Evolutionary conservation across 108 stramenopile genomes (phyloP).

Genomic region (Skeletonema grethae): DNA sequence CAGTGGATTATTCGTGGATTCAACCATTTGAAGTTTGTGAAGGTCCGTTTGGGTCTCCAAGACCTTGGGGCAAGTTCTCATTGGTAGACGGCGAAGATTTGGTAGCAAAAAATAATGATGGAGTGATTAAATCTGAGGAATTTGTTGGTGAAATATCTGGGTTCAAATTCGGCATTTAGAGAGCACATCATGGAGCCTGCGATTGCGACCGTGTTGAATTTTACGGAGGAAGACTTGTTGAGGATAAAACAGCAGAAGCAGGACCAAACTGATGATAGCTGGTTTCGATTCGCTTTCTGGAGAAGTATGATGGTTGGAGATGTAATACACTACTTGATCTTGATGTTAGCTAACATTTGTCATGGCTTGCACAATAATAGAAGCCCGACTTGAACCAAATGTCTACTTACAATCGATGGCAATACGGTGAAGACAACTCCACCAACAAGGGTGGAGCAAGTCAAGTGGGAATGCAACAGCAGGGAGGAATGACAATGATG

Average conservation of each 20-base stretch:
- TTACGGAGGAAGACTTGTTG: slow-evolving; percentile 68
- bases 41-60: slow-evolving; percentile 50
- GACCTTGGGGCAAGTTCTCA: slow-evolving; percentile 56
- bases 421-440: too few species aligned
- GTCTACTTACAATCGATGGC: too few species aligned
- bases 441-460: too few species aligned
- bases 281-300: slow-evolving; percentile 47
- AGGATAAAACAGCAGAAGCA: slow-evolving; percentile 77
- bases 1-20: slow-evolving; percentile 39
- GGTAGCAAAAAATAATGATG: slow-evolving; percentile 8
- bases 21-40: slow-evolving; percentile 46
- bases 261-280: slow-evolving; percentile 65
- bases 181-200: slow-evolving; percentile 90
- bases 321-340: too few species aligned
- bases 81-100: slow-evolving; percentile 60
- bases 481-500: slow-evolving; percentile 11
- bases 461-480: neutral
- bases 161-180: slow-evolving; percentile 66
- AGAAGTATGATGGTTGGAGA: neutral
- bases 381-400: too few species aligned
- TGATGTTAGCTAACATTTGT: too few species aligned
- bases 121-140: slow-evolving; percentile 57
- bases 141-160: slow-evolving; percentile 87
- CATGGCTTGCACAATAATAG: too few species aligned
- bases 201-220: slow-evolving; percentile 86